Percentiles rank a stretch among this genome's conserved stretches.
Evolutionary conservation across 2,329 filamentous ascomycete genomes (phyloP).

Genomic region (Stemphylium vesicarium): DNA sequence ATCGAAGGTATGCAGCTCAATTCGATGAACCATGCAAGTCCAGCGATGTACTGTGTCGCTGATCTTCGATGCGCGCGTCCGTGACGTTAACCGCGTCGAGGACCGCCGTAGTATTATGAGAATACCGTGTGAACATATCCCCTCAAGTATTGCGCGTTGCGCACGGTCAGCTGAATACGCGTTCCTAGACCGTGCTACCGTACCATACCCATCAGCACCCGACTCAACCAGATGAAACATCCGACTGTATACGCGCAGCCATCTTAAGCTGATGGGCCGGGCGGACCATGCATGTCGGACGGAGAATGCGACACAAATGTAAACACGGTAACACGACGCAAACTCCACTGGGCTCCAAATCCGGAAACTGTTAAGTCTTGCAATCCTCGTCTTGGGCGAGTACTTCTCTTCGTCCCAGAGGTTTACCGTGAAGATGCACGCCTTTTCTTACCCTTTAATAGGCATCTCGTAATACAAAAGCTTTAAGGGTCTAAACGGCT

Average conservation of each 20-base stretch:
- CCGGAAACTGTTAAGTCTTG: slow-evolving; percentile 12
- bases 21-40: not conserved
- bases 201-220: not conserved
- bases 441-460: not conserved
- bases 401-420: not conserved
- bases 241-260: slow-evolving; percentile 29
- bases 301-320: slow-evolving; percentile 39
- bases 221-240: slow-evolving; percentile 26
- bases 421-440: not conserved
- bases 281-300: slow-evolving; percentile 28
- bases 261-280: slow-evolving; percentile 25
- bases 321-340: slow-evolving; percentile 38
- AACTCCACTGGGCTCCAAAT: slow-evolving; percentile 10
- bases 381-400: slow-evolving; percentile 8
- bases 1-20: not conserved
- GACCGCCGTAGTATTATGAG: not conserved
- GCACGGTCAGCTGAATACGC: slow-evolving; percentile 26
- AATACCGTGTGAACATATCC: not conserved
- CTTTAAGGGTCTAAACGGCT: not conserved
- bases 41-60: not conserved
- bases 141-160: not conserved
- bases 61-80: not conserved
- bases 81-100: not conserved
- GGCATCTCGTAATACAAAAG: not conserved
- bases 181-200: slow-evolving; percentile 16